Conservation (phyloP, 2,329 filamentous ascomycete genomes). For the Bertia moriformis region DNA sequence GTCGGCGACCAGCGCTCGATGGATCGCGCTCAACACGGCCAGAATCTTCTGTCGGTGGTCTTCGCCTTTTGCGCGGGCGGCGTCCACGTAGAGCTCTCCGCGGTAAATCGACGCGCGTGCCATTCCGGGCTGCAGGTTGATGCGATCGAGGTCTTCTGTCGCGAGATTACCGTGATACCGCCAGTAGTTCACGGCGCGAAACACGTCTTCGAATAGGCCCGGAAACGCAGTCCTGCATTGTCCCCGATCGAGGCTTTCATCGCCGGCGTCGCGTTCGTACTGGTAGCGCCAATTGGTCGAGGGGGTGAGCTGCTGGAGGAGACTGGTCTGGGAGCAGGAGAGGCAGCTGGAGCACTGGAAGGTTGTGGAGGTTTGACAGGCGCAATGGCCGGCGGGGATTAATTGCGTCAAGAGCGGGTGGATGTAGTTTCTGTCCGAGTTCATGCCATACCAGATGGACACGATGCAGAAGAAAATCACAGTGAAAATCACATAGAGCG, state of each 20-base stretch:
- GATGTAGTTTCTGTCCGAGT: constrained; percentile 18
- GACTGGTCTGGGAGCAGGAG: constrained; percentile 8
- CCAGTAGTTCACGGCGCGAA: constrained; percentile 8
- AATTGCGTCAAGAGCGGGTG: constrained; percentile 19
- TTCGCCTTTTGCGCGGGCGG: constrained; percentile 8
- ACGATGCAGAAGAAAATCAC: constrained; percentile 2
- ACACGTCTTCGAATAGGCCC: constrained; percentile 8
- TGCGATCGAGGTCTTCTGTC: constrained; percentile 6
- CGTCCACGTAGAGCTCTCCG: constrained; percentile 8
- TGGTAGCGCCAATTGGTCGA: constrained; percentile 13
- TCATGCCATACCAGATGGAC: constrained; percentile 12
- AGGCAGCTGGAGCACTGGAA: constrained; percentile 20
- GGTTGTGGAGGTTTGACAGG: constrained; percentile 18
- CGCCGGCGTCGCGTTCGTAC: constrained; percentile 14
- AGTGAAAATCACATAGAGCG: not conserved
- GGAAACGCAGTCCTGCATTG: constrained; percentile 7
- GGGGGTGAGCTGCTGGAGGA: constrained; percentile 5
- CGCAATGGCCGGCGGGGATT: constrained; percentile 18
- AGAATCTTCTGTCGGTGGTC: constrained; percentile 10
- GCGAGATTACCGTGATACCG: constrained; percentile 5
- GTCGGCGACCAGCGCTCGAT: constrained; percentile 8
- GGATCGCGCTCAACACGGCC: constrained; percentile 8
- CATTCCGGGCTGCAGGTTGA: constrained; percentile 6
- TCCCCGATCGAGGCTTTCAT: constrained; percentile 10
- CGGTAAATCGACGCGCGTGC: constrained; percentile 6